Base-by-base conservation (phyloP, 2,329 filamentous ascomycete species). In the Lecanicillium sp. region DNA sequence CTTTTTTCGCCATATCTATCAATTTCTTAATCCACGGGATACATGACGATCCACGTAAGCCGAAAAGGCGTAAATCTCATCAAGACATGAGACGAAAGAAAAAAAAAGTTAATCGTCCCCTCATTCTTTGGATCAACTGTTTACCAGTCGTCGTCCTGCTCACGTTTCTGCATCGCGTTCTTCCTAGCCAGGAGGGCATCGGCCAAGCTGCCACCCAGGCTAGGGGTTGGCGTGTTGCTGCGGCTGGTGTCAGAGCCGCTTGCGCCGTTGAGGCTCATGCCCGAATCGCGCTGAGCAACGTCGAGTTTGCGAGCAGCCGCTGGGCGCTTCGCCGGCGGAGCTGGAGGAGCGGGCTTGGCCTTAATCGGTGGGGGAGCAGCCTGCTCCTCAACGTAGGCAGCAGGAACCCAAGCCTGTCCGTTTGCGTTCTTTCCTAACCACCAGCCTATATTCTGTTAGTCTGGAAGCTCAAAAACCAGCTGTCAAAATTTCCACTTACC, bases 401-500 rank as follows among this genome's bases (percentile, higher is more conserved):
- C 87, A 0, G 93, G 93, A 3, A 93, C 82, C 93, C 93, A 98
- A 44, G 90, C 93, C 67, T 93, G 88, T n/a, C 80, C 79, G 4
- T 58, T 57, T 5, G 56, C 68, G 53, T 84, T 87, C 72, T 89
- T 91, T 54, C 85, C 93, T 39, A 97, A 75, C 91, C 91, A 97
- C 93, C 93, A 98, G 45, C 93, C 91, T 95, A 19, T 12, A 24
- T 14, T 20, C n/a, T 17, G 49, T 69, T 51, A 67, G 65, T 56
- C 15, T n/a, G 11, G 24, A 3, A 12, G 19, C 5, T 6, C 3
- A 11, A 11, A 32, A 9, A 23, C 12, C 23, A 5, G 0, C 26
- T 23, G 2, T 19, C 9, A 7, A 19, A 11, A n/a, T 35, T 14
- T 8, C 19, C 11, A 52, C 84, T 66, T 79, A 95, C 91, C 93